Evolutionary conservation across 176 grass and related monocot genomes (phyloP), one percentile per base, ranked within the genome.

Genomic region (Musa schizocarpa): DNA sequence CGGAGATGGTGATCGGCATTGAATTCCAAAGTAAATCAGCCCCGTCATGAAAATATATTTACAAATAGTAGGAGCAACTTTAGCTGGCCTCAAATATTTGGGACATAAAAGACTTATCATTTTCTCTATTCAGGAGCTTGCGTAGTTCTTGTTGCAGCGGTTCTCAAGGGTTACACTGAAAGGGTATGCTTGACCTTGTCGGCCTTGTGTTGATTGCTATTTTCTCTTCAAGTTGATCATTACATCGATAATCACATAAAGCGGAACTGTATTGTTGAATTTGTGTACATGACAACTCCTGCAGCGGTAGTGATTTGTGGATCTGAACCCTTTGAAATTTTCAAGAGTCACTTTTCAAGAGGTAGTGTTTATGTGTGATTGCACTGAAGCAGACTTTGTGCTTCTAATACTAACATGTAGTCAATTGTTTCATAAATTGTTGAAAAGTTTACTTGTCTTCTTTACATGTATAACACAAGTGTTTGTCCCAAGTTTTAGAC

Each of bases 261-360:
- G 71, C 82, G 93, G 90, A 91, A 79, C 70, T 98, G 95, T 63
- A 10, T 82, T 70, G 95, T 94, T 80, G 95, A 98, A 78, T 93
- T 98, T 89, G 23, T 98, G 82, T 91, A 94, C 78, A 94, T 98
- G 95, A 93, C 90, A 57, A 88, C 90, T 76, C 90, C 95, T 74
- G 95, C 90, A 8, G 84, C 89, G 85, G 82, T 79, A 9, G 90
- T 98, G 21, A 94, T 98, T 71, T 93, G 89, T 65, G 90, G 95
- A 76, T 88, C 86, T 24, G 24, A 24, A 24, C 24, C 24, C 58
- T 20, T 82, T 53, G 62, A 64, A 64, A 63, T 9, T 63, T 64
- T 17, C 13, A 24, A 24, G 24, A 24, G 1, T 1, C 24, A 24
- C 24, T 24, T 24, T 24, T 24, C 24, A 24, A 24, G 24, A 24